phyloP scores from a whole-genome alignment of 2,329 filamentous ascomycete species.

The Talaromyces pinophilus region DNA sequence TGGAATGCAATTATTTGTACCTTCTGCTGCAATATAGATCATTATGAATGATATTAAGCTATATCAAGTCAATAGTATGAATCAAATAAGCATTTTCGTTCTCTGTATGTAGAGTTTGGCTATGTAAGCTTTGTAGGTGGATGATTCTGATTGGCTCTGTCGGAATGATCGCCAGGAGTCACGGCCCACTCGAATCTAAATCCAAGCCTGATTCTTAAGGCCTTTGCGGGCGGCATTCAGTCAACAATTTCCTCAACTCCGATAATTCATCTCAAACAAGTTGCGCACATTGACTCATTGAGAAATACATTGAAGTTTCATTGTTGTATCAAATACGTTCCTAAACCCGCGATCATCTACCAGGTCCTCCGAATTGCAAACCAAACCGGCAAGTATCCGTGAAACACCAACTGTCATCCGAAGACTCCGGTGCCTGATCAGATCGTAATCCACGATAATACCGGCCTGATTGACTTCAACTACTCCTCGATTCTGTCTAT shows the following conservation, averaged over 20 bases:
- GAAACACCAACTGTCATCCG: slow-evolving; percentile 3
- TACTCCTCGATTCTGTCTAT: background rate
- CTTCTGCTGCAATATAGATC: background rate
- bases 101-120: background rate
- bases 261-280: background rate
- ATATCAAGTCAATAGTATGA: no score
- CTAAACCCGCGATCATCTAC: background rate
- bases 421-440: background rate
- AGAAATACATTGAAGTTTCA: background rate
- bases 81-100: background rate
- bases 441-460: background rate
- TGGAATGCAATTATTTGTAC: background rate
- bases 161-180: slow-evolving; percentile 14
- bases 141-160: background rate
- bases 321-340: no score
- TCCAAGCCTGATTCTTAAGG: slow-evolving; percentile 1
- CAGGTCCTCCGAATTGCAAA: background rate
- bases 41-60: background rate
- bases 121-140: background rate
- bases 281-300: background rate
- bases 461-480: background rate
- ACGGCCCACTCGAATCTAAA: background rate
- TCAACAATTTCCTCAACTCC: background rate
- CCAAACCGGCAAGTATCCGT: background rate
- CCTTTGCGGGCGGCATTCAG: slow-evolving; percentile 1